Percentiles rank a stretch among this genome's conserved stretches.
phyloP scores from a whole-genome alignment of 352 stramenopile genomes.

The Globisporangium sylvaticum region DNA sequence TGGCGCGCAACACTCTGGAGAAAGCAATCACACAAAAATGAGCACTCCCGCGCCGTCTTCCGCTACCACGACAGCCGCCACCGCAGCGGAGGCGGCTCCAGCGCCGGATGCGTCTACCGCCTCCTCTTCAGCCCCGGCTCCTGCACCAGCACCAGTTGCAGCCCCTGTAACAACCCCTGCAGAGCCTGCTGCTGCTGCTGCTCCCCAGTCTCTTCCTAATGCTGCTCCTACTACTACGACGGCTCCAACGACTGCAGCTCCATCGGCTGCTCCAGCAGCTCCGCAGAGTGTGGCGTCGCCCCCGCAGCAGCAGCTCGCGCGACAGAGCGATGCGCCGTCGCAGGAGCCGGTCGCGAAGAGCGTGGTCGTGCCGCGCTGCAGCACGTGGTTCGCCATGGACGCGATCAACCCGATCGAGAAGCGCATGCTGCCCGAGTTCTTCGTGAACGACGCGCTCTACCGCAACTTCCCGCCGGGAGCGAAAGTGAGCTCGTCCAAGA shows the following conservation, averaged over 20 bases:
- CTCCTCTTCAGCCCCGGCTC: neutral
- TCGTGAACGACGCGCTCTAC: constrained; percentile 27
- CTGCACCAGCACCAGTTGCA: neutral
- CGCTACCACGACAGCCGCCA: neutral
- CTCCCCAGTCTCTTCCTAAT: neutral
- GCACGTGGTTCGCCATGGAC: constrained; percentile 76
- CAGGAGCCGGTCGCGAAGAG: constrained; percentile 21
- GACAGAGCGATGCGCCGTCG: constrained; percentile 9
- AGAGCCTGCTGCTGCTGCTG: neutral
- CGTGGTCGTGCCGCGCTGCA: constrained; percentile 66
- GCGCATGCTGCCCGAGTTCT: constrained; percentile 85
- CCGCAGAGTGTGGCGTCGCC: constrained; percentile 4
- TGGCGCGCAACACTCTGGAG: neutral
- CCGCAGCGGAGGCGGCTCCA: neutral
- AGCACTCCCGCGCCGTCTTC: constrained; percentile 3
- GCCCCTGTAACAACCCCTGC: neutral
- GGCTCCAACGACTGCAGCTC: neutral
- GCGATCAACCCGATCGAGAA: constrained; percentile 76
- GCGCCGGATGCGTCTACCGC: neutral
- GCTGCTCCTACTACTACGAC: neutral
- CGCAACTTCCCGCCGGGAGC: constrained; percentile 19
- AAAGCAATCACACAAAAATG: constrained; percentile 1
- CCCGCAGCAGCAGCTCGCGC: constrained; percentile 3
- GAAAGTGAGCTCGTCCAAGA: constrained; percentile 40
- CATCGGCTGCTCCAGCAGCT: neutral